Evolutionary conservation across 164 flowering plant species (phyloP).

Genomic region (Tinospora cordifolia): DNA sequence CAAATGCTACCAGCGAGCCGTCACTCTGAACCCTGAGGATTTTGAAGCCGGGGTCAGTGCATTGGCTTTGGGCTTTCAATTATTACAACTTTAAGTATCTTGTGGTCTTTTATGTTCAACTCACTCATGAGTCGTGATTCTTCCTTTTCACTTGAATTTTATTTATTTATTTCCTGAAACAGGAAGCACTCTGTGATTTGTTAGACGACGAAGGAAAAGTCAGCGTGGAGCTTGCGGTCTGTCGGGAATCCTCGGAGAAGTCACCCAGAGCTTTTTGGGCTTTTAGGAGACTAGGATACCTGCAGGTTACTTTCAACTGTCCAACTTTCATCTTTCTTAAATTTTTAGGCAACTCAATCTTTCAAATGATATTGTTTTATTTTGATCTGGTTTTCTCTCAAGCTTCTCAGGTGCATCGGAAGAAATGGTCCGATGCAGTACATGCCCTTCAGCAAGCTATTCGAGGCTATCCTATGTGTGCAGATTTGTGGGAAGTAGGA

Average conservation of each 20-base stretch:
- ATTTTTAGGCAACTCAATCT: neutral
- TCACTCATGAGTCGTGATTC: too few relatives aligned
- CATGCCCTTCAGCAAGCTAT: constrained; percentile 91
- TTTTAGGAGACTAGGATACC: constrained; percentile 64
- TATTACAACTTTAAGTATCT: neutral
- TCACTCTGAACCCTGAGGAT: constrained; percentile 66
- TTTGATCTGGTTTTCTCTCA: neutral
- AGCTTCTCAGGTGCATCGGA: constrained; percentile 44
- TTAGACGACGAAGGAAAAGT: constrained; percentile 64
- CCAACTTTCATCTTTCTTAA: neutral
- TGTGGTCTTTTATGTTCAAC: neutral
- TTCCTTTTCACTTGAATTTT: too few relatives aligned
- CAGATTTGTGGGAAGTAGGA: constrained; percentile 86
- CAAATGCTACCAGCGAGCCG: constrained; percentile 85
- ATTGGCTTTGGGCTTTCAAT: neutral
- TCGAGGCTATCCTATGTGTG: constrained; percentile 70
- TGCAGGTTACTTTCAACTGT: constrained; percentile 38
- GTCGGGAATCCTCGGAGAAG: constrained; percentile 60
- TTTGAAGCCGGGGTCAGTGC: constrained; percentile 56
- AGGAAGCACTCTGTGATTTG: constrained; percentile 83
- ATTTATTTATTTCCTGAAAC: neutral
- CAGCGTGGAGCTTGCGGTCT: constrained; percentile 54
- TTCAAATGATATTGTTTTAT: neutral
- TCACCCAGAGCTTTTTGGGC: constrained; percentile 98
- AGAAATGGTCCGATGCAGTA: constrained; percentile 81